These are phyloP conservation scores for Sophora flavescens DNA, from an alignment of 306 rosid species.

Conservation along the genomic window DNA sequence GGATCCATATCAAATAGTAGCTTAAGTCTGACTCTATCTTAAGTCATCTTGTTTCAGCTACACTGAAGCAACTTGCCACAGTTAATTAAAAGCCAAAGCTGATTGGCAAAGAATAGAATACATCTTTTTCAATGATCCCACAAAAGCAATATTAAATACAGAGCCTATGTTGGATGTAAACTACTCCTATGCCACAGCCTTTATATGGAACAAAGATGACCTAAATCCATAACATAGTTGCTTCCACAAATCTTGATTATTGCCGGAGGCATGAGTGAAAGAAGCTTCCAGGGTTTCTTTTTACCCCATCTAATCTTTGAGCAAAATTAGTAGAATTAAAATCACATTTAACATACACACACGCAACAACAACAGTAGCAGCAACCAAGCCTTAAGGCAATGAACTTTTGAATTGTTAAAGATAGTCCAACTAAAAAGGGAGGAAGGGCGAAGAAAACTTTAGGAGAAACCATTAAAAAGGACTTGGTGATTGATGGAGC, in stretches of 20 bases:
- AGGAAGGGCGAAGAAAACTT: background rate
- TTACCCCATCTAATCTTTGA: background rate
- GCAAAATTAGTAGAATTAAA: slow-evolving; percentile 18
- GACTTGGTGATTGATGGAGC: background rate
- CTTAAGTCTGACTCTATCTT: slow-evolving; percentile 26
- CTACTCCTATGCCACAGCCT: slow-evolving; percentile 18
- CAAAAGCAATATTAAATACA: slow-evolving; percentile 7
- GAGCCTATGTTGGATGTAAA: slow-evolving; percentile 14
- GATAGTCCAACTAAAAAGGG: background rate
- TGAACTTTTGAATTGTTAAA: background rate
- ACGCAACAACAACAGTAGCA: background rate
- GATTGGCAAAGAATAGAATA: slow-evolving; percentile 39
- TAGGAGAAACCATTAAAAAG: background rate
- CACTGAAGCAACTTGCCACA: slow-evolving; percentile 27
- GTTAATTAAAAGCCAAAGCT: slow-evolving; percentile 25
- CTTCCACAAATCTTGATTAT: slow-evolving; percentile 36
- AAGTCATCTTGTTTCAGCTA: slow-evolving; percentile 37
- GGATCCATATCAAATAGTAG: slow-evolving; percentile 38
- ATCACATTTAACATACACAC: background rate
- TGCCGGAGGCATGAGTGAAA: background rate
- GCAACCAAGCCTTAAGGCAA: slow-evolving; percentile 12
- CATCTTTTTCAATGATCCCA: slow-evolving; percentile 36
- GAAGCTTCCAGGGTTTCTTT: background rate
- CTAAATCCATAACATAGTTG: slow-evolving; percentile 25
- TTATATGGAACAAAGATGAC: slow-evolving; percentile 16